Conservation (phyloP, 2,329 filamentous ascomycete genomes). For the Scedosporium apiospermum region DNA sequence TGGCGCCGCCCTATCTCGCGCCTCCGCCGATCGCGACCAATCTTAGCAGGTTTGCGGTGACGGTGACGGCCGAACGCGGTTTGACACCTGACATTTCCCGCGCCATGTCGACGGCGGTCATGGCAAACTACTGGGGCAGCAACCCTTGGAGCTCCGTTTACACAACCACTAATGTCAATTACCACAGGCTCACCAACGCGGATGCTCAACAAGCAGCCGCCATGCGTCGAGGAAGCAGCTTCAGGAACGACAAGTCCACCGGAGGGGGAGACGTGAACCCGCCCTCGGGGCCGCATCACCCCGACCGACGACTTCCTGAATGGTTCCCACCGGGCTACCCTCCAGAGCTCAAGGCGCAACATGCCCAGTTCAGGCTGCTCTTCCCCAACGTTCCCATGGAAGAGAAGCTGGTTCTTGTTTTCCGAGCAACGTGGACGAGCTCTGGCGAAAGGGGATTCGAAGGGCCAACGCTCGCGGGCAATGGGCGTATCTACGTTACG, state of each 20-base stretch:
- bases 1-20: conserved; percentile 75
- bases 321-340: conserved; percentile 71
- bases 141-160: conserved; percentile 53
- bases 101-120: conserved; percentile 70
- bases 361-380: conserved; percentile 84
- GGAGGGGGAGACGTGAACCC: neutral
- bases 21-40: conserved; percentile 77
- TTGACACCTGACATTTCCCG: conserved; percentile 57
- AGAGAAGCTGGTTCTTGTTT: conserved; percentile 83
- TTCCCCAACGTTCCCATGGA: conserved; percentile 72
- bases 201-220: neutral
- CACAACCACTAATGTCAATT: neutral
- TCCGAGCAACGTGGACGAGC: conserved; percentile 76
- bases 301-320: conserved; percentile 26
- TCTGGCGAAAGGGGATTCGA: conserved; percentile 28
- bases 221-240: neutral
- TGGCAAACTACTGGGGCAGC: conserved; percentile 92
- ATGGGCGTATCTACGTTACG: conserved; percentile 79
- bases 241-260: neutral
- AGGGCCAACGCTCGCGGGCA: conserved; percentile 28
- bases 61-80: conserved; percentile 68
- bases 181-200: neutral
- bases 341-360: conserved; percentile 70
- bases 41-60: conserved; percentile 76
- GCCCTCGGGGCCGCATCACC: neutral